Conservation (phyloP, 2,329 filamentous ascomycete genomes). For the Lecanoromycetidae sp. region DNA sequence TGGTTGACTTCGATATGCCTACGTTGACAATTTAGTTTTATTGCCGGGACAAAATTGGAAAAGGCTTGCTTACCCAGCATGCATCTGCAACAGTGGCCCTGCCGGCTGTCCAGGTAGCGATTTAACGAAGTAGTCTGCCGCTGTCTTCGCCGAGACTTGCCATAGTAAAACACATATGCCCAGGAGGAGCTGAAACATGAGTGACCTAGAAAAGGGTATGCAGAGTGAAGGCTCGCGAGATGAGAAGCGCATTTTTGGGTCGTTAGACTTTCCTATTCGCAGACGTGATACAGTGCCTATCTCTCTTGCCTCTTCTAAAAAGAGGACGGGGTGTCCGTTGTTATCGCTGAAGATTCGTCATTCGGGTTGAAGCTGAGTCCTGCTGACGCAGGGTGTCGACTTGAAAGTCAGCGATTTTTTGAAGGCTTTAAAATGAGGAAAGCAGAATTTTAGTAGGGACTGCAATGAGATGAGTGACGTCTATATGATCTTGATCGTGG, state of each 20-base stretch:
- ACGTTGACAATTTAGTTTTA: conserved; percentile 15
- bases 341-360: conserved; percentile 1
- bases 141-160: conserved; percentile 38
- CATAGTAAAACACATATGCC: conserved; percentile 6
- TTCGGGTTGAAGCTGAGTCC: conserved; percentile 2
- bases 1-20: conserved; percentile 86
- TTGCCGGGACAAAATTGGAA: not conserved
- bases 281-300: not conserved
- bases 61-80: conserved; percentile 65
- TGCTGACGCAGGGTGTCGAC: not conserved
- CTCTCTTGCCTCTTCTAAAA: not conserved
- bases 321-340: conserved; percentile 6
- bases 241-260: not conserved
- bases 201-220: not conserved
- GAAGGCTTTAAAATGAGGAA: no score
- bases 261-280: not conserved
- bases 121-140: conserved; percentile 82
- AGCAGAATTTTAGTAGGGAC: no score
- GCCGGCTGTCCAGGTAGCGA: conserved; percentile 73
- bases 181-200: not conserved
- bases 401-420: no score
- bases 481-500: no score
- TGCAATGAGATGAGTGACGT: no score
- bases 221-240: not conserved
- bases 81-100: conserved; percentile 80